Evolutionary conservation across 2,329 filamentous ascomycete species (phyloP).

Genomic region (Bipolaris oryzae): DNA sequence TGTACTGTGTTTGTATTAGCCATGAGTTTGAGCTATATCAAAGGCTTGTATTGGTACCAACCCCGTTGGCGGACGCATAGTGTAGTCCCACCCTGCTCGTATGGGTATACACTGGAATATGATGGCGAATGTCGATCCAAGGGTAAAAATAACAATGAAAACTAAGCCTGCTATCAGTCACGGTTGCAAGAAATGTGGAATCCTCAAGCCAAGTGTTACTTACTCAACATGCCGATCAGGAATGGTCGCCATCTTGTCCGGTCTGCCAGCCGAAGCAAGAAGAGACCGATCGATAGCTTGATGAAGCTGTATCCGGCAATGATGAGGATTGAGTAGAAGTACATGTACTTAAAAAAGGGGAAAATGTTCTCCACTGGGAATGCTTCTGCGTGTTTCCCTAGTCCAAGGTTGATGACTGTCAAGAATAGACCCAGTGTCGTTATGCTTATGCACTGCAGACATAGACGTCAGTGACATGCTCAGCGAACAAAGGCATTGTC

Average conservation of each 20-base stretch:
- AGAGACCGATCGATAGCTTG: constrained; percentile 57
- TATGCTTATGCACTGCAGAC: constrained; percentile 18
- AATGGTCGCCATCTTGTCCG: constrained; percentile 44
- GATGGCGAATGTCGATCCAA: constrained; percentile 31
- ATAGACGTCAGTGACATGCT: not conserved
- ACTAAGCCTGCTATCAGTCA: constrained; percentile 7
- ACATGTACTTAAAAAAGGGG: constrained; percentile 48
- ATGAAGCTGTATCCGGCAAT: constrained; percentile 54
- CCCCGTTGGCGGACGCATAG: constrained; percentile 29
- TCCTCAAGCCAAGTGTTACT: constrained; percentile 15
- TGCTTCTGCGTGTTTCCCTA: constrained; percentile 54
- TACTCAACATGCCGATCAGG: constrained; percentile 52
- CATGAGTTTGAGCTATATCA: too few species aligned
- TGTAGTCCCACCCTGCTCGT: constrained; percentile 52
- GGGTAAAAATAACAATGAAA: constrained; percentile 32
- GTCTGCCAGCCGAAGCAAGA: constrained; percentile 53
- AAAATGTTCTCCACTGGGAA: constrained; percentile 35
- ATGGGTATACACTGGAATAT: constrained; percentile 48
- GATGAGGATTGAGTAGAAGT: constrained; percentile 55
- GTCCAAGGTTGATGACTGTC: constrained; percentile 44
- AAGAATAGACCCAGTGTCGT: constrained; percentile 27
- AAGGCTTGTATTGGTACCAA: constrained; percentile 1
- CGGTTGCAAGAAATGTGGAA: not conserved
- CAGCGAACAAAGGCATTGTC: not conserved
- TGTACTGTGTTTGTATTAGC: constrained; percentile 13